Evolutionary conservation across 768 basidiomycete species (phyloP).

Genomic region (Naganishia randhawae): DNA sequence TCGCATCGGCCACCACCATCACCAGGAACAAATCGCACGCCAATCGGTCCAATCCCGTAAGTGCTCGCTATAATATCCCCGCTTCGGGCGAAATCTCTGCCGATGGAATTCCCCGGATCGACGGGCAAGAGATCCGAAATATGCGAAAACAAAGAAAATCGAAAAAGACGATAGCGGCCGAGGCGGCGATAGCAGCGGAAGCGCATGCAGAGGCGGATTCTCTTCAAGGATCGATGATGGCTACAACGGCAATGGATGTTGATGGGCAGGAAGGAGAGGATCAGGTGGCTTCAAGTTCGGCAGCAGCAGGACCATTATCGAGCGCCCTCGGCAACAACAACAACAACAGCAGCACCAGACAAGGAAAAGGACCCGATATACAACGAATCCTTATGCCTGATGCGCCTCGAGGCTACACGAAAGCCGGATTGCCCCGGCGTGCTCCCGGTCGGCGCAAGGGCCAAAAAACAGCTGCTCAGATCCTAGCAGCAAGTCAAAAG

Average conservation of each 20-base stretch:
- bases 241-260: too few relatives aligned
- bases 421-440: background rate
- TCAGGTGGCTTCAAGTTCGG: too few relatives aligned
- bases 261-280: background rate
- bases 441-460: background rate
- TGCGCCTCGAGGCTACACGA: slow-evolving; percentile 9
- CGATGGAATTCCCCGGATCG: slow-evolving; percentile 14
- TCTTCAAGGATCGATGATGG: too few relatives aligned
- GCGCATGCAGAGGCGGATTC: too few relatives aligned
- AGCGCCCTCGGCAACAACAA: background rate
- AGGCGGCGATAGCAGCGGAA: background rate
- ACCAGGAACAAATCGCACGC: background rate
- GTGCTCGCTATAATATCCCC: slow-evolving; percentile 4
- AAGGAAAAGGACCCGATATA: background rate
- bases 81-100: slow-evolving; percentile 5
- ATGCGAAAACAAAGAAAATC: background rate
- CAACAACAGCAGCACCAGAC: background rate
- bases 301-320: background rate
- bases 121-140: background rate
- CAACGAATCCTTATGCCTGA: slow-evolving; percentile 6
- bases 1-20: background rate
- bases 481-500: background rate
- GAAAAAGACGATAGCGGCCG: background rate
- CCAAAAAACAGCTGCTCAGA: background rate
- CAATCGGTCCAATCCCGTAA: background rate